These are phyloP conservation scores for Penium margaritaceum DNA, from an alignment of 139 green algal genomes.

Conservation along the genomic window DNA sequence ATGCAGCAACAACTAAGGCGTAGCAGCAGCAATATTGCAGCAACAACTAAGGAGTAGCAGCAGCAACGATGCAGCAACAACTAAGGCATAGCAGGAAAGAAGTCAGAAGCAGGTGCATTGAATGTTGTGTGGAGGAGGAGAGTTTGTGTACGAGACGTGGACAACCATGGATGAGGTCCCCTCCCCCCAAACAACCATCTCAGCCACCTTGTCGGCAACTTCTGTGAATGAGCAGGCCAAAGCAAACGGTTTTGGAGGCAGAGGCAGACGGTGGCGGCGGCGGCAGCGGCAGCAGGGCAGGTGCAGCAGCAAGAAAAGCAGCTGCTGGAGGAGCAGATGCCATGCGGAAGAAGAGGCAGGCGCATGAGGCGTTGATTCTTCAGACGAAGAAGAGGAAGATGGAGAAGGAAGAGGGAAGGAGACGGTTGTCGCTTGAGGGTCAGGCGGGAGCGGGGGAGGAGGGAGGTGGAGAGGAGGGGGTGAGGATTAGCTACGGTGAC, in stretches of 20 bases:
- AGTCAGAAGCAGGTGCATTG: background rate
- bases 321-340: background rate
- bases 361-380: slow-evolving; percentile 8
- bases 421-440: background rate
- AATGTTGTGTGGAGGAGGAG: background rate
- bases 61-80: background rate
- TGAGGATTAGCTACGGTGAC: background rate
- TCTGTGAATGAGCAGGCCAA: slow-evolving; percentile 28
- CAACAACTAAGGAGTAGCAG: slow-evolving; percentile 6
- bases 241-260: slow-evolving; percentile 38
- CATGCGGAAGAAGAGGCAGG: slow-evolving; percentile 23
- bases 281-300: background rate
- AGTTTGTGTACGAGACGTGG: background rate
- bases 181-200: too few species aligned
- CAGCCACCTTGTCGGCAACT: too few species aligned
- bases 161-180: background rate
- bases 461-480: background rate
- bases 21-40: too few species aligned
- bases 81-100: background rate
- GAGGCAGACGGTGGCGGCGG: background rate
- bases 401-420: background rate
- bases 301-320: background rate
- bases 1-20: too few species aligned
- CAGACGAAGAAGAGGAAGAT: background rate
- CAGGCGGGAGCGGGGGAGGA: background rate